These are phyloP conservation scores for Ogataea pignaliae DNA, from an alignment of 805 yeast species.

Conservation along the genomic window DNA sequence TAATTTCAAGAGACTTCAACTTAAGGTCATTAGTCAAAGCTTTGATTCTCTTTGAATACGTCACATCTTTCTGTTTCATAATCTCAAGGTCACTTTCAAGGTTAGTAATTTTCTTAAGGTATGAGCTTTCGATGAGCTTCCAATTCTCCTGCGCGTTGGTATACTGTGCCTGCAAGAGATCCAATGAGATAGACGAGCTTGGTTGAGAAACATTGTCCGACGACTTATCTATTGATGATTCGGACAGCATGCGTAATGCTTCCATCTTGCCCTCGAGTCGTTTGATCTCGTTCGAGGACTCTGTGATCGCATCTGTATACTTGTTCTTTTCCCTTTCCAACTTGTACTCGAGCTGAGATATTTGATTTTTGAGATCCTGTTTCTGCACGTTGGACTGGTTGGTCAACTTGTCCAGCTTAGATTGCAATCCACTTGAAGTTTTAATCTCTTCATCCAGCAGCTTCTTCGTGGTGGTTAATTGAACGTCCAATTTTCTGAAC, in stretches of 20 bases:
- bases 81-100: slow-evolving; percentile 43
- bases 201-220: slow-evolving; percentile 1
- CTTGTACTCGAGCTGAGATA: slow-evolving; percentile 25
- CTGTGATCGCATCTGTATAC: slow-evolving; percentile 25
- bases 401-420: slow-evolving; percentile 17
- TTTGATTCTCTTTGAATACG: slow-evolving; percentile 24
- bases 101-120: slow-evolving; percentile 43
- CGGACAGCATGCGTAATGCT: slow-evolving; percentile 57
- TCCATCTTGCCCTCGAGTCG: slow-evolving; percentile 71
- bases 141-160: slow-evolving; percentile 76
- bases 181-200: slow-evolving; percentile 22
- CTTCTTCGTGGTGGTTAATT: slow-evolving; percentile 29
- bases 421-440: slow-evolving; percentile 16
- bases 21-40: slow-evolving; percentile 35
- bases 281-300: slow-evolving; percentile 41
- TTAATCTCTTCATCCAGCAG: slow-evolving; percentile 32
- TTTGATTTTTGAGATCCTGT: slow-evolving; percentile 19
- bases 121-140: slow-evolving; percentile 70
- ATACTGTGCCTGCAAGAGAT: slow-evolving; percentile 64
- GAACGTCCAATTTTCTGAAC: slow-evolving; percentile 31
- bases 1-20: slow-evolving; percentile 23
- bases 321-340: slow-evolving; percentile 25
- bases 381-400: slow-evolving; percentile 20
- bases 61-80: slow-evolving; percentile 28
- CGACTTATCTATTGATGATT: slow-evolving; percentile 29